These are phyloP conservation scores for Cyamopsis tetragonoloba DNA, from an alignment of 306 rosid genomes.

Conservation along the genomic window DNA sequence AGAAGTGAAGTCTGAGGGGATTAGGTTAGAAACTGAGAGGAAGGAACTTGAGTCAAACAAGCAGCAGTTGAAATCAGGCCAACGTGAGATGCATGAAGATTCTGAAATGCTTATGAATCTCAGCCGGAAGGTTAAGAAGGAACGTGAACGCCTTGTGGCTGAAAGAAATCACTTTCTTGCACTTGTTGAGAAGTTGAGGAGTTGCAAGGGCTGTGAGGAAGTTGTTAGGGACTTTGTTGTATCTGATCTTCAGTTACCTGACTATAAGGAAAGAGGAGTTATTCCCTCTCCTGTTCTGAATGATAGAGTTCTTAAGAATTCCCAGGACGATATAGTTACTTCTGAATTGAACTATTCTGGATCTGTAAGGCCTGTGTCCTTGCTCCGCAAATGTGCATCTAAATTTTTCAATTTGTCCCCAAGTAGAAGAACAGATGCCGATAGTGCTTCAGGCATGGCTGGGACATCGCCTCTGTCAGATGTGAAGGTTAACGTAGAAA, in stretches of 20 bases:
- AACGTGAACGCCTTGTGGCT: constrained; percentile 61
- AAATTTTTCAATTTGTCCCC: constrained; percentile 69
- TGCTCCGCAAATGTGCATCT: constrained; percentile 65
- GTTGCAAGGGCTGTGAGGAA: constrained; percentile 69
- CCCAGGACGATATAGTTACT: constrained; percentile 28
- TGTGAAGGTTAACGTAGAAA: constrained; percentile 28
- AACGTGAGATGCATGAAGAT: constrained; percentile 67
- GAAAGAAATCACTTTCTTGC: constrained; percentile 59
- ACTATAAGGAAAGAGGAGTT: constrained; percentile 33
- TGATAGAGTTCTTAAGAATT: constrained; percentile 25
- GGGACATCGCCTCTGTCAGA: constrained; percentile 36
- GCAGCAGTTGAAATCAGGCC: constrained; percentile 53
- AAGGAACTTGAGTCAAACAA: constrained; percentile 55
- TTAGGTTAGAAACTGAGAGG: constrained; percentile 50
- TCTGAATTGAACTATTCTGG: constrained; percentile 39
- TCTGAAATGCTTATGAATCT: constrained; percentile 67
- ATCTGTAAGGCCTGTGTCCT: constrained; percentile 40
- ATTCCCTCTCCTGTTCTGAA: constrained; percentile 31
- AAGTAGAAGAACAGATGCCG: constrained; percentile 40
- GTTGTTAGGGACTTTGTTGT: constrained; percentile 49
- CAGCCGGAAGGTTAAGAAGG: constrained; percentile 72
- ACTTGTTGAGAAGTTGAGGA: constrained; percentile 72
- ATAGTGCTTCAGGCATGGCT: constrained; percentile 33
- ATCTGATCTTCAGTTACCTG: constrained; percentile 64
- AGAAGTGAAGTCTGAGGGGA: constrained; percentile 51